phyloP scores from a whole-genome alignment of 305 asterid genomes.

The Solanum hybrid region DNA sequence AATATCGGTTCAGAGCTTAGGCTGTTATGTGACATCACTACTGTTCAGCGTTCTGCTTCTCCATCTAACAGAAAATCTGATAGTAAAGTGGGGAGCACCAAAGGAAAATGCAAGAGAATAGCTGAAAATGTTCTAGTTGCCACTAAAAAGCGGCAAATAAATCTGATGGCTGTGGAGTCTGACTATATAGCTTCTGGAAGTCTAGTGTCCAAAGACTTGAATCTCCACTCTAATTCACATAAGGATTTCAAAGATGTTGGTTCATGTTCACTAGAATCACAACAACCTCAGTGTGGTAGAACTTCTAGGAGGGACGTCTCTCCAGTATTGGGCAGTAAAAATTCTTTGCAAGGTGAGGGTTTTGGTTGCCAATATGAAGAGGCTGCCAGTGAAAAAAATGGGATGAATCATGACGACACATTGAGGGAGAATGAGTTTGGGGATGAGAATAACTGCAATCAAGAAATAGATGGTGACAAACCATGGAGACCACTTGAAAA shows the following conservation, averaged over 20 bases:
- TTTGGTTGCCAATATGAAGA: conserved; percentile 37
- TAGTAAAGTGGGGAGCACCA: conserved; percentile 39
- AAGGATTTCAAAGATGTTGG: conserved; percentile 50
- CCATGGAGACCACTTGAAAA: conserved; percentile 84
- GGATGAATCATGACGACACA: conserved; percentile 30
- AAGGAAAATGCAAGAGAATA: conserved; percentile 79
- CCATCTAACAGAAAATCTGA: conserved; percentile 36
- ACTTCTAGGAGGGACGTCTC: conserved; percentile 51
- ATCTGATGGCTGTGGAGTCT: conserved; percentile 41
- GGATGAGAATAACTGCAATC: conserved; percentile 40
- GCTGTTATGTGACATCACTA: conserved; percentile 37
- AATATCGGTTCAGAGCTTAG: conserved; percentile 49
- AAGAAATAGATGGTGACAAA: conserved; percentile 39
- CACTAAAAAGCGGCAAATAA: conserved; percentile 60
- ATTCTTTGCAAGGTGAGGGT: conserved; percentile 45
- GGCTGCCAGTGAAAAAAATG: conserved; percentile 21
- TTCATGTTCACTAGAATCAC: conserved; percentile 34
- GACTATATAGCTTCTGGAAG: conserved; percentile 44
- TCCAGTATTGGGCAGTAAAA: conserved; percentile 27
- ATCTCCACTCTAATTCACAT: conserved; percentile 24
- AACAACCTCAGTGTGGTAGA: conserved; percentile 47
- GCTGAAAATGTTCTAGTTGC: conserved; percentile 58
- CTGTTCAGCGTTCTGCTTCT: conserved; percentile 17
- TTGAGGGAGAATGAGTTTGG: conserved; percentile 44
- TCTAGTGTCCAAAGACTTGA: conserved; percentile 37